Conservation (phyloP, 345 rosid species). For the Citrus mangshanensis region DNA sequence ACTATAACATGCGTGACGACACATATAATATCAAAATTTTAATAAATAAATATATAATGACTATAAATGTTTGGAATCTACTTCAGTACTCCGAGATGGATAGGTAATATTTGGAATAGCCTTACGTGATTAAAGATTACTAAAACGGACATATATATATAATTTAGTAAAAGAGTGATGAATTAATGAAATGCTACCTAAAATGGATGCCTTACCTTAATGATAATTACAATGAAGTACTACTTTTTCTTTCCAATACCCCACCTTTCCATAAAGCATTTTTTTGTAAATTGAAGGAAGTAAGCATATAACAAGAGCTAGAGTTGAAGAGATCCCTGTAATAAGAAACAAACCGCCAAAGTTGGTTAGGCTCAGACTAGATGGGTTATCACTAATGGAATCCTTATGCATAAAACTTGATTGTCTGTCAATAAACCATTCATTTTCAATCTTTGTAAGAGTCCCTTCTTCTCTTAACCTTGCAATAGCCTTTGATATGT, state of each 20-base stretch:
- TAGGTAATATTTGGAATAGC: too few species aligned
- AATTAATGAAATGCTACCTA: not conserved
- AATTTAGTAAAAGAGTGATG: not conserved
- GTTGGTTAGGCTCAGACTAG: not conserved
- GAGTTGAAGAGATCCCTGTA: constrained; percentile 20
- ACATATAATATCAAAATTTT: too few species aligned
- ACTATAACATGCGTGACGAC: too few species aligned
- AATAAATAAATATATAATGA: too few species aligned
- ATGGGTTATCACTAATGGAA: not conserved
- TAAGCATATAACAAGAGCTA: constrained; percentile 15
- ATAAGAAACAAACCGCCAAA: constrained; percentile 35
- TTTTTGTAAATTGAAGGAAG: not conserved
- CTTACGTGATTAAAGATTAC: too few species aligned
- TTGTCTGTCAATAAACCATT: not conserved
- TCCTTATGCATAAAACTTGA: not conserved
- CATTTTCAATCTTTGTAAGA: not conserved
- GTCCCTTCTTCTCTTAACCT: not conserved
- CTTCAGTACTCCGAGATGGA: too few species aligned
- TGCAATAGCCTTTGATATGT: constrained; percentile 1
- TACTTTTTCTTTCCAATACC: not conserved
- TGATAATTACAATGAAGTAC: too few species aligned
- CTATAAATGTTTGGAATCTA: too few species aligned
- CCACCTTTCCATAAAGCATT: not conserved
- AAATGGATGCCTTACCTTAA: not conserved
- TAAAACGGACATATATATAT: too few species aligned